phyloP scores from a whole-genome alignment of 2,329 filamentous ascomycete genomes.

The Endocalyx cinctus region DNA sequence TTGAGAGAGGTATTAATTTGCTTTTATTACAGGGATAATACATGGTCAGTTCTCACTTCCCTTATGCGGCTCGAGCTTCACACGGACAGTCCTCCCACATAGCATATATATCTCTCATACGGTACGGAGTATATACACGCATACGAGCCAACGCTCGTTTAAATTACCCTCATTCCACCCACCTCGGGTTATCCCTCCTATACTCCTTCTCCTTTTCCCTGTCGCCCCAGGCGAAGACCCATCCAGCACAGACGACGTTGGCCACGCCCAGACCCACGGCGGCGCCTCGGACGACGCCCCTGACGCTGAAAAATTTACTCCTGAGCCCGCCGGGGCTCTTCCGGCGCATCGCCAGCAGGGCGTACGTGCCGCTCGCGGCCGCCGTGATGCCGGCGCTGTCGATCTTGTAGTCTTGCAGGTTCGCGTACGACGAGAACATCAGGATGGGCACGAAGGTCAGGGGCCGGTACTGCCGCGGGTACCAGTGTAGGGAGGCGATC shows the following conservation, averaged over 20 bases:
- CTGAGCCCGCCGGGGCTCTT: constrained; percentile 28
- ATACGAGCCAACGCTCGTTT: not conserved
- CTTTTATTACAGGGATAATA: not conserved
- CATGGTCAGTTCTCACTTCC: not conserved
- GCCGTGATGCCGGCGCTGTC: constrained; percentile 52
- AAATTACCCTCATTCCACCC: constrained; percentile 29
- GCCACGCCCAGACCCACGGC: constrained; percentile 45
- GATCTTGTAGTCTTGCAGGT: constrained; percentile 54
- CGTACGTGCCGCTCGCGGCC: constrained; percentile 54
- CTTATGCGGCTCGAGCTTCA: no score
- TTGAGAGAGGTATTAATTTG: no score
- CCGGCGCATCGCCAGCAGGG: constrained; percentile 48
- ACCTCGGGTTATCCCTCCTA: constrained; percentile 45
- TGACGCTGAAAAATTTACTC: constrained; percentile 37
- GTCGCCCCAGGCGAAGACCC: constrained; percentile 48
- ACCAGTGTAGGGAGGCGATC: constrained; percentile 51
- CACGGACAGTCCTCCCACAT: no score
- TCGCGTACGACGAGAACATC: constrained; percentile 54
- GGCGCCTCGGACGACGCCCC: constrained; percentile 45
- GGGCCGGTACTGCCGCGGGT: constrained; percentile 47
- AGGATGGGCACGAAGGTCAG: constrained; percentile 48
- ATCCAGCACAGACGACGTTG: constrained; percentile 47
- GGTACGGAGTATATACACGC: no score
- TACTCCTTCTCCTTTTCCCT: constrained; percentile 45
- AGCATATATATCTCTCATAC: no score